These are phyloP conservation scores for Floccularia luteovirens DNA, from an alignment of 768 basidiomycete genomes.

Conservation along the genomic window DNA sequence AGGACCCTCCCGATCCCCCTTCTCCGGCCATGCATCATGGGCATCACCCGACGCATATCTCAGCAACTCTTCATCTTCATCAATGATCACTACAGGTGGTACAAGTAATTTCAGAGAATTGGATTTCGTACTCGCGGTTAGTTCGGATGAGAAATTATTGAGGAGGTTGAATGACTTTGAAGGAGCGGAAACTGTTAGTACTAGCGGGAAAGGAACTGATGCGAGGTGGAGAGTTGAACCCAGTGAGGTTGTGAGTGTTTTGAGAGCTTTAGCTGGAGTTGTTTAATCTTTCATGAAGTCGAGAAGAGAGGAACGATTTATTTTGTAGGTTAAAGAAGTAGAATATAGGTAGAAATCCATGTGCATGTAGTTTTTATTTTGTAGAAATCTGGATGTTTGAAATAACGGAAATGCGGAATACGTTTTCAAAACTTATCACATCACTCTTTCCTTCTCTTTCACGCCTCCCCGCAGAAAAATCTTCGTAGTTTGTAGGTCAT, in stretches of 20 bases:
- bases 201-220: conserved; percentile 69
- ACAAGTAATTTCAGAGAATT: conserved; percentile 23
- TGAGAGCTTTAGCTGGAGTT: conserved; percentile 18
- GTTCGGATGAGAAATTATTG: conserved; percentile 74
- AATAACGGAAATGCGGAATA: too few species aligned
- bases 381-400: too few species aligned
- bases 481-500: too few species aligned
- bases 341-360: too few species aligned
- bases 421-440: too few species aligned
- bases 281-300: background rate
- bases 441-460: too few species aligned
- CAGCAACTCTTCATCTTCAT: too few species aligned
- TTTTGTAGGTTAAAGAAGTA: too few species aligned
- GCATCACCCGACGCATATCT: conserved; percentile 31
- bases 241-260: conserved; percentile 20
- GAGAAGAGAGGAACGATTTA: too few species aligned
- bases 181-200: conserved; percentile 62
- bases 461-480: too few species aligned
- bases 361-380: too few species aligned
- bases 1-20: conserved; percentile 32
- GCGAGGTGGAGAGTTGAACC: conserved; percentile 58
- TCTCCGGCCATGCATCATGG: conserved; percentile 30
- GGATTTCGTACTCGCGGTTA: conserved; percentile 58
- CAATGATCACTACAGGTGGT: conserved; percentile 11
- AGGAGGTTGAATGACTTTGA: conserved; percentile 71